Percentiles rank a stretch among this genome's conserved stretches.
Evolutionary conservation across 768 basidiomycete species (phyloP).

Genomic region (Lactifluus volemus): DNA sequence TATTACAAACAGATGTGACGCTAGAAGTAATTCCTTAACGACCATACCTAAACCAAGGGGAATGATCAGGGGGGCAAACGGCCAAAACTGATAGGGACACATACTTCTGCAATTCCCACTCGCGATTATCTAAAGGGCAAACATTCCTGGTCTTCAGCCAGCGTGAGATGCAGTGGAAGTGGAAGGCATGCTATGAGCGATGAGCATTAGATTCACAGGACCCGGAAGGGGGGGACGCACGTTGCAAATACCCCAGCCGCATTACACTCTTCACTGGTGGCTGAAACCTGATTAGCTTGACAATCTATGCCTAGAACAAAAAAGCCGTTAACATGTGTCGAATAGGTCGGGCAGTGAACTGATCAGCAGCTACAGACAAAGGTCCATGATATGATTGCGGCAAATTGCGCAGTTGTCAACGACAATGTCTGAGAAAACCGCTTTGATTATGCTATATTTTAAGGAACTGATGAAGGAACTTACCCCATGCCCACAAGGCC

Average conservation of each 20-base stretch:
- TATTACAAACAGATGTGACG: slow-evolving; percentile 8
- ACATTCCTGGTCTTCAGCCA: slow-evolving; percentile 99
- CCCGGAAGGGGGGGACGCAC: slow-evolving; percentile 35
- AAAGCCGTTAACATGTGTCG: not conserved
- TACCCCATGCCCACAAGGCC: slow-evolving; percentile 97
- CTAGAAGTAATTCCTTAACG: slow-evolving; percentile 25
- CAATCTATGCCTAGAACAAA: slow-evolving; percentile 83
- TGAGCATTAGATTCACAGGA: not conserved
- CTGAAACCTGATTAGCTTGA: slow-evolving; percentile 97
- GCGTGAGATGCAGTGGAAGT: slow-evolving; percentile 98
- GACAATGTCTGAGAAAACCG: slow-evolving; percentile 66
- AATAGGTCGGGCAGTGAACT: not conserved
- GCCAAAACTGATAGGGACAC: slow-evolving; percentile 24
- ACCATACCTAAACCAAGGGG: slow-evolving; percentile 30
- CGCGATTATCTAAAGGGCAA: slow-evolving; percentile 90
- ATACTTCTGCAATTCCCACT: slow-evolving; percentile 96
- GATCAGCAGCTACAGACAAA: slow-evolving; percentile 52
- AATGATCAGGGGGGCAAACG: not conserved
- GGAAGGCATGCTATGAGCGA: slow-evolving; percentile 80
- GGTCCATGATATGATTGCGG: slow-evolving; percentile 99
- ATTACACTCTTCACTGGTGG: slow-evolving; percentile 93
- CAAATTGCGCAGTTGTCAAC: slow-evolving; percentile 99
- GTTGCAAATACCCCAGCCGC: slow-evolving; percentile 99
- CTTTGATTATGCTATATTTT: not conserved
- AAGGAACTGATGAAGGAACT: slow-evolving; percentile 17